phyloP scores from a whole-genome alignment of 805 yeast genomes.

The Hanseniaspora meyeri region DNA sequence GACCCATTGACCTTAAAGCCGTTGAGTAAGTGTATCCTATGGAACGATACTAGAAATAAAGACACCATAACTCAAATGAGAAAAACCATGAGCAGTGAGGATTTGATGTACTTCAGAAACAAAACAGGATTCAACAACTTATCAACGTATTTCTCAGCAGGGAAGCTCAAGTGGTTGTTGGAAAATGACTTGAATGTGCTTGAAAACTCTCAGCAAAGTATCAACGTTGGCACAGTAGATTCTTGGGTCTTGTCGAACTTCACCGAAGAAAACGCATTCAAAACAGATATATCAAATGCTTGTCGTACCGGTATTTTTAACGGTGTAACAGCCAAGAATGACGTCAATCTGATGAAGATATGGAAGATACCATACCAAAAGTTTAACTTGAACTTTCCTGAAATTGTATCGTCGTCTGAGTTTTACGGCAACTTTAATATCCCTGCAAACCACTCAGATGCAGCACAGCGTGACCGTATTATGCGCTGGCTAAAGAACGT shows the following conservation, averaged over 20 bases:
- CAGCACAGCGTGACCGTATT: not conserved
- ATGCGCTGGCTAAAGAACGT: constrained; percentile 31
- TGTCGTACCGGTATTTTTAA: constrained; percentile 85
- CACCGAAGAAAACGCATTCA: constrained; percentile 55
- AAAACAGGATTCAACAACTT: constrained; percentile 70
- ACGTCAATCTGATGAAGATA: constrained; percentile 56
- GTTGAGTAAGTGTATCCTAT: constrained; percentile 71
- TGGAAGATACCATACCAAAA: constrained; percentile 37
- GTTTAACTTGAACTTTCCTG: constrained; percentile 16
- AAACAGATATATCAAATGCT: constrained; percentile 85
- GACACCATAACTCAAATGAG: constrained; percentile 54
- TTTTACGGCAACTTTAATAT: constrained; percentile 41
- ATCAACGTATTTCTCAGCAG: constrained; percentile 83
- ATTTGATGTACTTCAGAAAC: constrained; percentile 44
- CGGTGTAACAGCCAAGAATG: constrained; percentile 62
- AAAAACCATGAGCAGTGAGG: constrained; percentile 40
- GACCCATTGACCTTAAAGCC: constrained; percentile 71
- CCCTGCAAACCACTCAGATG: constrained; percentile 33
- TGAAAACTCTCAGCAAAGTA: constrained; percentile 58
- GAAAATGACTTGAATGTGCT: constrained; percentile 61
- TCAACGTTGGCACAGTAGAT: constrained; percentile 81
- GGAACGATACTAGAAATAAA: constrained; percentile 89
- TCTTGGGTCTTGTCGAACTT: constrained; percentile 84
- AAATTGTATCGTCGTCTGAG: constrained; percentile 67
- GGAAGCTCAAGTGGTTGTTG: constrained; percentile 78